Percentiles rank a stretch among this genome's conserved stretches.
phyloP scores from a whole-genome alignment of 176 grass and related monocot genomes.

The Calamus simplicifolius region DNA sequence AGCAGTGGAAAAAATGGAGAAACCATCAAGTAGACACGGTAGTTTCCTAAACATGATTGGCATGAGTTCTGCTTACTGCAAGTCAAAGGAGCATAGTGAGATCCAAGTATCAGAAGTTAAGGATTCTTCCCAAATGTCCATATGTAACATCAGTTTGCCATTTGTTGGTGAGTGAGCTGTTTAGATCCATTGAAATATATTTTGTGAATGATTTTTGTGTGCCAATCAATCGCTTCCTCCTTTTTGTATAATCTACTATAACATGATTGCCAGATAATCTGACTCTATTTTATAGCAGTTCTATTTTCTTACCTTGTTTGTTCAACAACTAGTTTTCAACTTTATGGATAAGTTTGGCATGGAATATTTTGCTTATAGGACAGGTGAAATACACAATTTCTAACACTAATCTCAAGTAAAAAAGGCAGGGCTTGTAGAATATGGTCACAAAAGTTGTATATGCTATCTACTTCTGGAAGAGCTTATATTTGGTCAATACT shows the following conservation, averaged over 20 bases:
- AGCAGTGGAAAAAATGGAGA: constrained; percentile 18
- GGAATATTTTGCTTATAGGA: too few relatives aligned
- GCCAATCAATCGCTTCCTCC: constrained; percentile 2
- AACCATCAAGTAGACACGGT: constrained; percentile 22
- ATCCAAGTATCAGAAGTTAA: constrained; percentile 52
- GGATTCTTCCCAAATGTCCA: constrained; percentile 29
- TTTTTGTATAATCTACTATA: neutral
- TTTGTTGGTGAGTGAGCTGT: constrained; percentile 41
- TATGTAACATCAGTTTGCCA: constrained; percentile 76
- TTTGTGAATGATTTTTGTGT: neutral
- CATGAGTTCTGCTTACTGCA: constrained; percentile 22
- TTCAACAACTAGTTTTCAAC: too few relatives aligned
- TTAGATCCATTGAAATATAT: neutral
- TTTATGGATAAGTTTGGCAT: too few relatives aligned
- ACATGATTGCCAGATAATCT: too few relatives aligned
- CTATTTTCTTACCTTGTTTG: too few relatives aligned
- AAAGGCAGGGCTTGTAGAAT: too few relatives aligned
- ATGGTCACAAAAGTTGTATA: too few relatives aligned
- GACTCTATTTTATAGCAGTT: too few relatives aligned
- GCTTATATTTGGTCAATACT: too few relatives aligned
- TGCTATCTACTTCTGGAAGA: too few relatives aligned
- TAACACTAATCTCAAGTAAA: too few relatives aligned
- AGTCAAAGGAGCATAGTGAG: constrained; percentile 25
- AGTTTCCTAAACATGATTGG: constrained; percentile 39
- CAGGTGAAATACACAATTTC: too few relatives aligned